Conservation (phyloP, 306 rosid species). For the Albizia julibrissin region DNA sequence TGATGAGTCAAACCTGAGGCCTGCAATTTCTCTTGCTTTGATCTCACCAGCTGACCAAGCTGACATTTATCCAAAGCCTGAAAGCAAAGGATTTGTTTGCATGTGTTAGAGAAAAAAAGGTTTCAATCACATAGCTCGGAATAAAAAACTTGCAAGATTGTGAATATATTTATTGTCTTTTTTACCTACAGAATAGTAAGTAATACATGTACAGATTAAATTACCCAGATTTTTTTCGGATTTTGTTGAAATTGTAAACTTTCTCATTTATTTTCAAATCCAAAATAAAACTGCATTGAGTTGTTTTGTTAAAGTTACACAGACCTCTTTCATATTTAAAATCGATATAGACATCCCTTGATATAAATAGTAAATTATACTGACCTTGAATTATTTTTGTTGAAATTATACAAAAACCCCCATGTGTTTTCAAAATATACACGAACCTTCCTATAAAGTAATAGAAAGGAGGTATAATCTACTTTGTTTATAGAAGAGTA, state of each 20-base stretch:
- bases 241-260: not conserved
- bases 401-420: not conserved
- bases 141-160: not conserved
- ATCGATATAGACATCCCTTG: not conserved
- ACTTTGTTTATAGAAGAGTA: not conserved
- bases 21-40: constrained; percentile 71
- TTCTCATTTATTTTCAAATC: not conserved
- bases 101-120: not conserved
- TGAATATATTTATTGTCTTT: not conserved
- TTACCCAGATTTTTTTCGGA: not conserved
- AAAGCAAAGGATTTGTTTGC: constrained; percentile 14
- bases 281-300: too few relatives aligned
- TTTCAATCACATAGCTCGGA: not conserved
- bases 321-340: not conserved
- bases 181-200: not conserved
- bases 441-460: not conserved
- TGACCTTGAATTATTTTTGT: not conserved
- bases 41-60: constrained; percentile 69
- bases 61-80: constrained; percentile 95
- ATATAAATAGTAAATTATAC: not conserved
- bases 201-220: not conserved
- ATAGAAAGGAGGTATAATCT: not conserved
- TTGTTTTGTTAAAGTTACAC: not conserved
- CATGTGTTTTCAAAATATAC: not conserved
- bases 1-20: constrained; percentile 54